Percentiles rank a stretch among this genome's conserved stretches.
Conservation (phyloP, 257 asterid genomes). For the Vinca minor region DNA sequence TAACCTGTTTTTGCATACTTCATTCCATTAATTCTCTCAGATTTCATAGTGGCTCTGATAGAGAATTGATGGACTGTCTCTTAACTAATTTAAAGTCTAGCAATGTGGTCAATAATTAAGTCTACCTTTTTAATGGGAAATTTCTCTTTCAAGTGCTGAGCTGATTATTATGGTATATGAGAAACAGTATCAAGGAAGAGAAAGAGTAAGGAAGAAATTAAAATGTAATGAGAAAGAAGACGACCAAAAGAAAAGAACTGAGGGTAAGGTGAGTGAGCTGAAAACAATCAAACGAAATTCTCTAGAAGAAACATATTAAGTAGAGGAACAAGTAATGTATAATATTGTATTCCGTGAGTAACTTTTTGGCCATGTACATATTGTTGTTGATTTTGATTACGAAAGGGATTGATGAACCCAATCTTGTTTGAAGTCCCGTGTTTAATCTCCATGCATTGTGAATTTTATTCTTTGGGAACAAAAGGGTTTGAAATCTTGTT, state of each 20-base stretch:
- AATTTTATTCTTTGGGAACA: not conserved
- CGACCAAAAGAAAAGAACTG: not conserved
- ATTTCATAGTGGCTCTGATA: not conserved
- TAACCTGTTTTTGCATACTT: not conserved
- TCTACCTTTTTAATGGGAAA: not conserved
- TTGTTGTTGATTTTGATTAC: not conserved
- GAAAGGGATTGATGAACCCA: not conserved
- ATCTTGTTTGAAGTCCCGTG: not conserved
- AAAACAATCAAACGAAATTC: not conserved
- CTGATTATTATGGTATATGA: not conserved
- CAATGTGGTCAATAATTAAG: not conserved
- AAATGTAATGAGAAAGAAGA: constrained; percentile 1
- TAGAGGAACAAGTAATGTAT: not conserved
- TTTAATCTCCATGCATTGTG: not conserved
- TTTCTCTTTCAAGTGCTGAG: not conserved
- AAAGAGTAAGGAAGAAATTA: not conserved
- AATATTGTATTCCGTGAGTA: not conserved
- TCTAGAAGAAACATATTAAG: not conserved
- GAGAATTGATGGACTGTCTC: not conserved
- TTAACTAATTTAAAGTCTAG: not conserved
- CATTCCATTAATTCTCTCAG: not conserved
- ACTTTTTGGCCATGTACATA: not conserved
- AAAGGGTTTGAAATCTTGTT: not conserved
- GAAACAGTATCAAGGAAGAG: not conserved
- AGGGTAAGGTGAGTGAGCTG: not conserved